Conservation (phyloP, 2,329 filamentous ascomycete species). For the Trichothecium sympodiale region DNA sequence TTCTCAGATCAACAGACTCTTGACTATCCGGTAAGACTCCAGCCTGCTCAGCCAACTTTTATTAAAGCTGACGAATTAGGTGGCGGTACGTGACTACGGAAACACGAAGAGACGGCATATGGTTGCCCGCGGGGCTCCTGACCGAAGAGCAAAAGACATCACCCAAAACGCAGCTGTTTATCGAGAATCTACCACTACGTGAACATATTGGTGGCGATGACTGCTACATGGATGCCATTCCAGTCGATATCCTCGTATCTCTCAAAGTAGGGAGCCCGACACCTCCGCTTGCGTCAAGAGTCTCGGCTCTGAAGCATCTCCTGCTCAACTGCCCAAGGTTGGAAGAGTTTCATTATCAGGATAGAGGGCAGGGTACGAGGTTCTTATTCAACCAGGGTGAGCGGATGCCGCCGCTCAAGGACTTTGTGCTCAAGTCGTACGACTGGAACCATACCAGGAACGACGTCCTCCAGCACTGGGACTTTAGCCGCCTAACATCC, state of each 20-base stretch:
- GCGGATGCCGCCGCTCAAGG: constrained; percentile 28
- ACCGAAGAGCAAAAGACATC: constrained; percentile 16
- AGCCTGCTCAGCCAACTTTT: background rate
- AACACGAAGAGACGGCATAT: constrained; percentile 14
- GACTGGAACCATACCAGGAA: constrained; percentile 33
- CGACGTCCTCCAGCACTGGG: constrained; percentile 31
- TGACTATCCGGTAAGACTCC: constrained; percentile 25
- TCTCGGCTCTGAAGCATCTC: constrained; percentile 30
- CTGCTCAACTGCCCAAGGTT: constrained; percentile 23
- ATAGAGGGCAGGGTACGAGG: constrained; percentile 31
- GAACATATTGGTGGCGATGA: constrained; percentile 18
- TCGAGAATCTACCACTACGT: constrained; percentile 29
- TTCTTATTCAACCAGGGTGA: constrained; percentile 29
- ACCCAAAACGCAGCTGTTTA: constrained; percentile 20
- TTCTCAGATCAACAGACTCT: constrained; percentile 21
- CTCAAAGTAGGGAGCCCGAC: constrained; percentile 27
- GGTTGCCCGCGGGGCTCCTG: constrained; percentile 28
- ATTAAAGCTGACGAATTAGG: constrained; percentile 16
- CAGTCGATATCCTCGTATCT: constrained; percentile 25
- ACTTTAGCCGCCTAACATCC: constrained; percentile 29
- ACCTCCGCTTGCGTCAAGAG: constrained; percentile 27
- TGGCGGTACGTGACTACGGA: constrained; percentile 25
- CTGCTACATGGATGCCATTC: constrained; percentile 25
- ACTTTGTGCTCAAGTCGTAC: constrained; percentile 33
- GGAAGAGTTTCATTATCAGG: constrained; percentile 29